Evolutionary conservation across 2,329 filamentous ascomycete genomes (phyloP).

Genomic region (Colletotrichum sp.): DNA sequence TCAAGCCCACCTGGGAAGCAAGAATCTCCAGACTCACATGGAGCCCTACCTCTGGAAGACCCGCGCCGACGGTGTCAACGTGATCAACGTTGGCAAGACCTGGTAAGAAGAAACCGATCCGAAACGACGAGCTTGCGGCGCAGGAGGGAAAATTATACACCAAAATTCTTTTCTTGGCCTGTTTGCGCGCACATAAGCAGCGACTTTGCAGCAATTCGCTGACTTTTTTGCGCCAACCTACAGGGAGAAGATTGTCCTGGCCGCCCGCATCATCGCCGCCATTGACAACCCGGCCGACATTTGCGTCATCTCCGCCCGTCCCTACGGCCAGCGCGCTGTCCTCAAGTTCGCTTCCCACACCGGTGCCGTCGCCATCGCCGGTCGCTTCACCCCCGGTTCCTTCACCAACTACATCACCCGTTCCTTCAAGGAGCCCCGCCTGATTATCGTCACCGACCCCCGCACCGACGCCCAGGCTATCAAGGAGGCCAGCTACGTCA

Average conservation of each 20-base stretch:
- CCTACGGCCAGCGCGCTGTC: slow-evolving; percentile 98
- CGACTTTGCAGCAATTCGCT: neutral
- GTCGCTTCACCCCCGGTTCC: slow-evolving; percentile 99
- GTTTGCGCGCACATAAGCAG: neutral
- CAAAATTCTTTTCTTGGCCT: neutral
- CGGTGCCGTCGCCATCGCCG: slow-evolving; percentile 95
- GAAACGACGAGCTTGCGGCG: neutral
- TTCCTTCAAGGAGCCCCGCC: slow-evolving; percentile 99
- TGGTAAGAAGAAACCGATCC: slow-evolving; percentile 69
- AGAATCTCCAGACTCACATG: slow-evolving; percentile 99
- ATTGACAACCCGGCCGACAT: slow-evolving; percentile 99
- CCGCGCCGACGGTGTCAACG: slow-evolving; percentile 96
- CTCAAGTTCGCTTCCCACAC: slow-evolving; percentile 99
- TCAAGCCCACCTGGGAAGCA: slow-evolving; percentile 94
- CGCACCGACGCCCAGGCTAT: slow-evolving; percentile 99
- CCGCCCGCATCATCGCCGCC: slow-evolving; percentile 97
- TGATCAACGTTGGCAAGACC: slow-evolving; percentile 99
- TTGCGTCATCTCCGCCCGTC: slow-evolving; percentile 98
- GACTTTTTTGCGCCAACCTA: slow-evolving; percentile 11
- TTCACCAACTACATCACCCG: slow-evolving; percentile 99
- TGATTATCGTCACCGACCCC: slow-evolving; percentile 99
- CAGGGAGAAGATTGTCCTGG: slow-evolving; percentile 99
- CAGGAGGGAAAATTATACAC: neutral
- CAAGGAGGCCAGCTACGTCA: slow-evolving; percentile 99
- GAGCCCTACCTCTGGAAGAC: slow-evolving; percentile 99